Base-by-base conservation (phyloP, 805 yeast species). In the Barnettozyma populi region DNA sequence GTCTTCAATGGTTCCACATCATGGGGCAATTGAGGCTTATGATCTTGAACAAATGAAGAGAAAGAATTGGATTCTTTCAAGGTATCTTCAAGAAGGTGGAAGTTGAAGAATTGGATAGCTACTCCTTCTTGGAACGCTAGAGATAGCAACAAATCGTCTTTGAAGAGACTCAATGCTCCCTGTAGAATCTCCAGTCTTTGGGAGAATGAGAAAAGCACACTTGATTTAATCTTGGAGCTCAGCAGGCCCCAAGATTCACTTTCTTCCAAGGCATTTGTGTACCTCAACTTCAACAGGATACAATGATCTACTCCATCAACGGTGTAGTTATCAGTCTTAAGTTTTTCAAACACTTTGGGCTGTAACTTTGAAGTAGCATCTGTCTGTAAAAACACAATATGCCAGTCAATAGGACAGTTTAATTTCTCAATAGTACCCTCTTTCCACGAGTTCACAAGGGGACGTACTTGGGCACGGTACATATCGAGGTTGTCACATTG, bases 401-500 rank as follows among this genome's bases (percentile, higher is more conserved):
- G 69, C 83, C 90, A 80, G 43, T 80, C 82, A 9, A 83, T 76
- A 2, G 77, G 73, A 47, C 76, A 44, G 60, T 67, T 48, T 49
- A 69, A 55, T 53, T 70, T 55, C 39, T 71, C 56, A 46, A 72
- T 58, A 36, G 66, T 54, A 36, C 70, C 58, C 40, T 74, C 70
- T 23, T 86, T 69, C 98, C 99, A 94, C 54, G 85, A 94, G 42
- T 74, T 75, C 20, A 90, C 79, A 54, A 89, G 69, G 1, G 95
- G 96, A 36, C 99, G 75, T 1, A 86, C 89, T 57, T 84, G 86
- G 0, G 84, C 64, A 50, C 95, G 72, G 63, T 92, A 92, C 1
- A 78, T 78, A 14, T 92, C 98, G 18, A 84, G 63, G 39, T 77
- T 78, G 5, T 78, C 80, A 50, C 84, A 78, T 47, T 75, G 75